These are phyloP conservation scores for Mortierella sp. DNA, from an alignment of 371 early-diverging fungal genomes.

Conservation along the genomic window DNA sequence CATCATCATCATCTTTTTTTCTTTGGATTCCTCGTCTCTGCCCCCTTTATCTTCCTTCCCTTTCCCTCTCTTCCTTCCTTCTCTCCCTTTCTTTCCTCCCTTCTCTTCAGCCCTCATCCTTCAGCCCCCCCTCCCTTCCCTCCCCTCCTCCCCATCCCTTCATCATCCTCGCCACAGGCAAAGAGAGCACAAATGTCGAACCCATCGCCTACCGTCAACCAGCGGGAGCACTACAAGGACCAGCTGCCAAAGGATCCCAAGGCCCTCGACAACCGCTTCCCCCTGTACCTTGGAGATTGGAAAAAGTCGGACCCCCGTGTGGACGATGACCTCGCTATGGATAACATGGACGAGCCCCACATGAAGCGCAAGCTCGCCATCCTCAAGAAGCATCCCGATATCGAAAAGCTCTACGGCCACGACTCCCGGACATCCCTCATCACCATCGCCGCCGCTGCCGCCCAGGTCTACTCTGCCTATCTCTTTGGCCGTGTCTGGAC, in stretches of 20 bases:
- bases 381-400: slow-evolving; percentile 90
- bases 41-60: not conserved
- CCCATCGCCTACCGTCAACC: slow-evolving; percentile 46
- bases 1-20: not conserved
- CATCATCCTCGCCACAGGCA: not conserved
- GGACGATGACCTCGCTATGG: slow-evolving; percentile 84
- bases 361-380: slow-evolving; percentile 91
- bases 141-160: not conserved
- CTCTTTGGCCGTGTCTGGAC: slow-evolving; percentile 76
- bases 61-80: not conserved
- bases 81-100: not conserved
- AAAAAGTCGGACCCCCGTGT: slow-evolving; percentile 81
- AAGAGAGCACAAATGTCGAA: slow-evolving; percentile 18
- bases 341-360: slow-evolving; percentile 96
- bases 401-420: slow-evolving; percentile 86
- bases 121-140: not conserved
- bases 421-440: slow-evolving; percentile 86
- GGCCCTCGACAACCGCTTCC: slow-evolving; percentile 80
- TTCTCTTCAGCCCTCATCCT: not conserved
- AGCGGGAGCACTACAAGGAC: slow-evolving; percentile 46
- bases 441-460: slow-evolving; percentile 71
- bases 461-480: slow-evolving; percentile 86
- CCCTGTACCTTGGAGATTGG: slow-evolving; percentile 89
- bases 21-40: not conserved
- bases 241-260: slow-evolving; percentile 39